These are phyloP conservation scores for Schizosaccharomyces cryophilus DNA, from an alignment of 805 yeast genomes.

Conservation along the genomic window DNA sequence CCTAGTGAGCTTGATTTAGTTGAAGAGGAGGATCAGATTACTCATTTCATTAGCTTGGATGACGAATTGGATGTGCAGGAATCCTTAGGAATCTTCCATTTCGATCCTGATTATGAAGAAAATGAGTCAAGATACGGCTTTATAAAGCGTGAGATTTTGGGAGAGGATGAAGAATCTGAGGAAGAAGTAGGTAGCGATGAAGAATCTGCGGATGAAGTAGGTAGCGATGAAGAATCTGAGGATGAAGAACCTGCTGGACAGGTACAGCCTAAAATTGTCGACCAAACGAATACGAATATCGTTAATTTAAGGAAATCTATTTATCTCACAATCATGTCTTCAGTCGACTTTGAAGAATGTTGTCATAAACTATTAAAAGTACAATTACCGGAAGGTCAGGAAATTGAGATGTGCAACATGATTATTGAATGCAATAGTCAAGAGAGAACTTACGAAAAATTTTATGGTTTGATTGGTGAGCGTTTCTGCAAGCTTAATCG, in stretches of 20 bases:
- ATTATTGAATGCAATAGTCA: constrained; percentile 61
- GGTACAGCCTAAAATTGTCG: constrained; percentile 21
- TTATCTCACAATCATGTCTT: constrained; percentile 64
- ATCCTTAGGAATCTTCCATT: constrained; percentile 25
- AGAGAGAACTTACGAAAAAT: constrained; percentile 66
- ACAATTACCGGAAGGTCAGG: constrained; percentile 17
- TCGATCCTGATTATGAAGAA: constrained; percentile 26
- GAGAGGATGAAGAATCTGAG: constrained; percentile 12
- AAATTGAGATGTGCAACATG: constrained; percentile 40
- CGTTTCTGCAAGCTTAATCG: constrained; percentile 27
- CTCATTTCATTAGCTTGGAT: constrained; percentile 32
- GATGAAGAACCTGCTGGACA: constrained; percentile 8
- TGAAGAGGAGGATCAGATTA: constrained; percentile 34
- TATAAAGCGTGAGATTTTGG: constrained; percentile 23
- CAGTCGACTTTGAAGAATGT: constrained; percentile 80
- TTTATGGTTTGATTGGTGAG: constrained; percentile 55
- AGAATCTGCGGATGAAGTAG: constrained; percentile 10
- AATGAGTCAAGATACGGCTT: constrained; percentile 25
- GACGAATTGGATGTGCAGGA: constrained; percentile 25
- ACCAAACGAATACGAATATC: constrained; percentile 42
- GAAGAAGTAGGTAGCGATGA: constrained; percentile 8
- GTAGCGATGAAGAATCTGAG: constrained; percentile 9
- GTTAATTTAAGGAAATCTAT: constrained; percentile 49
- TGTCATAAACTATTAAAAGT: constrained; percentile 56
- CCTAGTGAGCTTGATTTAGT: constrained; percentile 30